Percentiles rank a stretch among this genome's conserved stretches.
Conservation (phyloP, 306 rosid species). For the Prosopis cineraria region DNA sequence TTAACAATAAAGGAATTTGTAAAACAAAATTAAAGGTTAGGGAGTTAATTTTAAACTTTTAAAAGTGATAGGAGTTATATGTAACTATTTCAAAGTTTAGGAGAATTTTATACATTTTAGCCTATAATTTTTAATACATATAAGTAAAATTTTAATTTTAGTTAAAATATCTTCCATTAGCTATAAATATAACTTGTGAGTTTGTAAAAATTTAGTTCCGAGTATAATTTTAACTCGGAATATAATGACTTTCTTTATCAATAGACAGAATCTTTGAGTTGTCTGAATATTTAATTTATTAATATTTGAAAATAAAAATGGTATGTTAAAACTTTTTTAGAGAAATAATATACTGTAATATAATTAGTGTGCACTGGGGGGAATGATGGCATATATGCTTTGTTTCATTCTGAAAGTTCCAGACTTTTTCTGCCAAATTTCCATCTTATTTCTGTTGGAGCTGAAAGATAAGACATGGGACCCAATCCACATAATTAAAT, state of each 20-base stretch:
- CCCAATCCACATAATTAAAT: background rate
- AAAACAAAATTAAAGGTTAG: no score
- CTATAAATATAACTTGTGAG: no score
- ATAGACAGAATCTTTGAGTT: background rate
- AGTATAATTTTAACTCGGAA: background rate
- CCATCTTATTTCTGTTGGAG: background rate
- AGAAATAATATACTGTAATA: background rate
- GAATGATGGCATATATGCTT: background rate
- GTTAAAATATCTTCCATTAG: background rate
- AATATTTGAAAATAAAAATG: background rate
- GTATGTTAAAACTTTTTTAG: background rate
- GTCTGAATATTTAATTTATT: background rate
- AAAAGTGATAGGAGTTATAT: no score
- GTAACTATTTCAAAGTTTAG: no score
- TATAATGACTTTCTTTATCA: background rate
- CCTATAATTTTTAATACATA: no score
- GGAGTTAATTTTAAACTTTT: no score
- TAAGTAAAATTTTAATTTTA: background rate
- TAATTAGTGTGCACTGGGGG: no score
- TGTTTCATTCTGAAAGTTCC: conserved; percentile 3
- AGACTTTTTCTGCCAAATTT: conserved; percentile 14
- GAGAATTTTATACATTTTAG: no score
- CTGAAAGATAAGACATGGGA: background rate
- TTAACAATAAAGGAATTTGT: no score
- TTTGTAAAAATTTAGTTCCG: background rate